phyloP scores from a whole-genome alignment of 208 protist genomes.

The Perkinsela sp. region DNA sequence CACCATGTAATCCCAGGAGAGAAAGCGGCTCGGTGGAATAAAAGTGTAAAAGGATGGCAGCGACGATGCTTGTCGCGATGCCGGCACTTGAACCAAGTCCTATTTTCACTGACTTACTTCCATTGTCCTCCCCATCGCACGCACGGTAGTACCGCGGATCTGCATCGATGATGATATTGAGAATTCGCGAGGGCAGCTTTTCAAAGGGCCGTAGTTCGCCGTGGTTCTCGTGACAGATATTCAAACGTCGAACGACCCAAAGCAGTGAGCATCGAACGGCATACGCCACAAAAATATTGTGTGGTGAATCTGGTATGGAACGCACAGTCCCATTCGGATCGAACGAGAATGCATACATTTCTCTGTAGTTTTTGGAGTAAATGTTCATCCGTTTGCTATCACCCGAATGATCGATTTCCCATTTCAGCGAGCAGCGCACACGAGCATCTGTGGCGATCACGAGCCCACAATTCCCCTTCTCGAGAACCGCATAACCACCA shows the following conservation, averaged over 20 bases:
- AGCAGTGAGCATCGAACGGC: constrained; percentile 18
- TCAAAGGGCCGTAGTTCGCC: no score
- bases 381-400: constrained; percentile 8
- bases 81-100: constrained; percentile 72
- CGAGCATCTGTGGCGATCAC: constrained; percentile 19
- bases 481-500: constrained; percentile 76
- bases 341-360: constrained; percentile 10
- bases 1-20: neutral
- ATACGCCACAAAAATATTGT: constrained; percentile 27
- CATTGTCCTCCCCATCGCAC: constrained; percentile 31
- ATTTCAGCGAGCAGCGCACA: neutral
- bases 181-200: neutral
- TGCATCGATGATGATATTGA: constrained; percentile 24
- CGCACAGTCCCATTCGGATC: constrained; percentile 13
- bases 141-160: constrained; percentile 75
- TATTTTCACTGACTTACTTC: constrained; percentile 60
- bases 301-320: neutral
- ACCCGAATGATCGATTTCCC: neutral
- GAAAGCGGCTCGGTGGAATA: constrained; percentile 1
- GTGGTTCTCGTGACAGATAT: neutral
- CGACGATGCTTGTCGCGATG: constrained; percentile 63
- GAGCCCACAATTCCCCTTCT: constrained; percentile 57
- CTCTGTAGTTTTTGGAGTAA: constrained; percentile 8
- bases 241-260: constrained; percentile 7
- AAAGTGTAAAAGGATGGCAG: constrained; percentile 33